phyloP scores from a whole-genome alignment of 352 stramenopile species.

The Globisporangium irregulare region DNA sequence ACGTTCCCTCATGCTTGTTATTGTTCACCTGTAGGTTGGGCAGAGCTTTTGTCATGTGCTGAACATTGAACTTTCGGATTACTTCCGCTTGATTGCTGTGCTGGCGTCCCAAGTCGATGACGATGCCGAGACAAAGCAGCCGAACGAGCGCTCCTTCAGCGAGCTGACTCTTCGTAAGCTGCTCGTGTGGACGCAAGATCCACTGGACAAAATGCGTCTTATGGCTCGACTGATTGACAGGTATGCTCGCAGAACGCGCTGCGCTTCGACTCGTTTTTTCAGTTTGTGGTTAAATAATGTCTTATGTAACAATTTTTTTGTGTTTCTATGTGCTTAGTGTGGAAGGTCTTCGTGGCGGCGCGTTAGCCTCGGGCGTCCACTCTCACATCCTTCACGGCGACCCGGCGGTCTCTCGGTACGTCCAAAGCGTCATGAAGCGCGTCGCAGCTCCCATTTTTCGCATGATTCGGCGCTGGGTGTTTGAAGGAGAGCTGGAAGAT shows the following conservation, averaged over 20 bases:
- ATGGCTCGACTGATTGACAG: constrained; percentile 89
- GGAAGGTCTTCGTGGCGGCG: constrained; percentile 81
- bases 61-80: constrained; percentile 90
- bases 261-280: background rate
- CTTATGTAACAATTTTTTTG: background rate
- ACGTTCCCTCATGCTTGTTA: background rate
- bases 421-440: constrained; percentile 78
- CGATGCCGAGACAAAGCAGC: constrained; percentile 61
- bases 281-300: background rate
- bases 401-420: constrained; percentile 61
- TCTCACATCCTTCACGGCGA: constrained; percentile 92
- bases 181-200: constrained; percentile 89
- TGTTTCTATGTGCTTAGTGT: constrained; percentile 36
- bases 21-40: constrained; percentile 41
- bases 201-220: constrained; percentile 83
- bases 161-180: constrained; percentile 87
- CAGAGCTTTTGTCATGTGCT: constrained; percentile 91
- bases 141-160: constrained; percentile 33
- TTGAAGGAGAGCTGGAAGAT: constrained; percentile 86
- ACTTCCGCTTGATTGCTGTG: constrained; percentile 92
- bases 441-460: constrained; percentile 78
- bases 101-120: constrained; percentile 88
- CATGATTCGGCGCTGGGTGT: constrained; percentile 88
- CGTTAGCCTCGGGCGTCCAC: constrained; percentile 87
- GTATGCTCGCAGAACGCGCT: constrained; percentile 23